Evolutionary conservation across 2,329 filamentous ascomycete species (phyloP).

Genomic region (Byssothecium circinans): DNA sequence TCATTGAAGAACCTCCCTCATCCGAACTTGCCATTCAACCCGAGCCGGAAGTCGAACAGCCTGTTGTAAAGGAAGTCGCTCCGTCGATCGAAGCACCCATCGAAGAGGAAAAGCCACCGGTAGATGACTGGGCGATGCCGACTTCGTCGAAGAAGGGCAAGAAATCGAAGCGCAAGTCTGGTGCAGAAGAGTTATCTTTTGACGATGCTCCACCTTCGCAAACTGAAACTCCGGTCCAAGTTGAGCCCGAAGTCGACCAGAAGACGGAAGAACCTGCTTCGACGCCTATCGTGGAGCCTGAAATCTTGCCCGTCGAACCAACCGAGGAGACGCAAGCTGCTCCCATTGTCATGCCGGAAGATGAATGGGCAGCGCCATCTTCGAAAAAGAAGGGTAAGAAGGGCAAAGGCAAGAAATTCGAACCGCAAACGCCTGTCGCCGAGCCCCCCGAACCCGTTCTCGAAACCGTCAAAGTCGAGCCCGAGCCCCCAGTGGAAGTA

Average conservation of each 20-base stretch:
- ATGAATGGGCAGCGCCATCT: constrained; percentile 7
- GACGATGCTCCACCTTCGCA: background rate
- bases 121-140: constrained; percentile 12
- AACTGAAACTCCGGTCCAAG: background rate
- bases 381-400: constrained; percentile 28
- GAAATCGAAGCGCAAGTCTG: constrained; percentile 21
- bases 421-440: constrained; percentile 9
- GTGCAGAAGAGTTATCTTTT: background rate
- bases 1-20: constrained; percentile 1
- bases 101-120: background rate
- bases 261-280: background rate
- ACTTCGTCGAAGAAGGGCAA: constrained; percentile 14
- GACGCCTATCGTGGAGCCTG: background rate
- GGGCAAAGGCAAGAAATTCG: constrained; percentile 23
- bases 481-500: constrained; percentile 2
- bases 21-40: background rate
- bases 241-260: background rate
- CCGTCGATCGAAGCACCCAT: background rate
- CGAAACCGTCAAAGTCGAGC: background rate
- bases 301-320: background rate
- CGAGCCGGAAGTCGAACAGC: background rate
- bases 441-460: constrained; percentile 9
- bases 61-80: background rate
- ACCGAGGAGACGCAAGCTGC: background rate
- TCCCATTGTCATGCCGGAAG: background rate